A percentile compares a stretch with the other conserved stretches of the same genome.
phyloP scores from a whole-genome alignment of 805 yeast species.

The Wickerhamiella bombiphila region DNA sequence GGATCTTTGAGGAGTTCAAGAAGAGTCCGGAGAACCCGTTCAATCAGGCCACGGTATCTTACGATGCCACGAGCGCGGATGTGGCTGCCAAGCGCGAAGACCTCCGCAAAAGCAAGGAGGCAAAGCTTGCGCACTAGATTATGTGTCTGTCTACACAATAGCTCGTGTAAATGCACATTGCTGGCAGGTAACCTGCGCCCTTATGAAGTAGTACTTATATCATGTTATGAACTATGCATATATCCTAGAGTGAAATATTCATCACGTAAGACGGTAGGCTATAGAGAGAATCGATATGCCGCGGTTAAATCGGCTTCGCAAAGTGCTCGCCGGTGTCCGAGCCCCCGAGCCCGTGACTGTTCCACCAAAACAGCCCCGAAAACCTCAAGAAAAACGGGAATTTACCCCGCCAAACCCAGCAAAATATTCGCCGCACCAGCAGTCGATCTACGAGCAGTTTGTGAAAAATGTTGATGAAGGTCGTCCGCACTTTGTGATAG shows the following conservation, averaged over 20 bases:
- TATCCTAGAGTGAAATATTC: too few relatives aligned
- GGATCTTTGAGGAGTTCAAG: slow-evolving; percentile 65
- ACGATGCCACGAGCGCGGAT: slow-evolving; percentile 46
- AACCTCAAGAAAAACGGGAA: slow-evolving; percentile 7
- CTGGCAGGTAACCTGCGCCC: too few relatives aligned
- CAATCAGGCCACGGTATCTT: slow-evolving; percentile 55
- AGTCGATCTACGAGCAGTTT: slow-evolving; percentile 10
- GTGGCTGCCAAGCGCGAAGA: slow-evolving; percentile 32
- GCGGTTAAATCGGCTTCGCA: slow-evolving; percentile 13
- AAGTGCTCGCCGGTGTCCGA: slow-evolving; percentile 13
- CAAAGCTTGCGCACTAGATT: slow-evolving; percentile 17
- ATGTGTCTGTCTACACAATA: too few relatives aligned
- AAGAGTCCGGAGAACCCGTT: slow-evolving; percentile 71
- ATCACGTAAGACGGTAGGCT: too few relatives aligned
- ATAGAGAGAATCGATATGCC: slow-evolving; percentile 12
- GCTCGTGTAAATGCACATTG: too few relatives aligned
- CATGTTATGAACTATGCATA: too few relatives aligned
- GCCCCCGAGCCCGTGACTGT: slow-evolving; percentile 18
- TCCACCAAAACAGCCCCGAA: slow-evolving; percentile 3
- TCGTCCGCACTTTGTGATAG: slow-evolving; percentile 68
- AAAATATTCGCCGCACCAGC: slow-evolving; percentile 15
- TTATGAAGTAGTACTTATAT: too few relatives aligned
- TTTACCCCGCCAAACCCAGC: slow-evolving; percentile 11
- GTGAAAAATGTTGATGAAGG: slow-evolving; percentile 24
- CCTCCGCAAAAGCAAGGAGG: slow-evolving; percentile 37